These are phyloP conservation scores for Acacia crassicarpa DNA, from an alignment of 306 rosid species.

Conservation along the genomic window DNA sequence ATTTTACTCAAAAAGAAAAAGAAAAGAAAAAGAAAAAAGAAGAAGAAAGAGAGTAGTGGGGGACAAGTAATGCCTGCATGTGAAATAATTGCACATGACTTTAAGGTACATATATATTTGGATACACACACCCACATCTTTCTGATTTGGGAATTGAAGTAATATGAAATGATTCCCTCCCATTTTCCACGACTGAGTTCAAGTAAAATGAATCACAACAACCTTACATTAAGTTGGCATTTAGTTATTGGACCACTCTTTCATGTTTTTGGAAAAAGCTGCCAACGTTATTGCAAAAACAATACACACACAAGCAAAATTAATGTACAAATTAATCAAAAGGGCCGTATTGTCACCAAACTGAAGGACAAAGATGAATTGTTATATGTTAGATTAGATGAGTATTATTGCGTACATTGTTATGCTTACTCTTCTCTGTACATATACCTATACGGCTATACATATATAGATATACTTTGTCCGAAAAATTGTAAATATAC, in stretches of 20 bases:
- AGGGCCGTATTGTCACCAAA: slow-evolving; percentile 17
- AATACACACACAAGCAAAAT: background rate
- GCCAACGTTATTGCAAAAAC: no score
- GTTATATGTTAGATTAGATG: background rate
- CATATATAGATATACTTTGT: no score
- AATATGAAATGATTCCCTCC: background rate
- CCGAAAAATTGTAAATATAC: no score
- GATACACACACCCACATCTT: background rate
- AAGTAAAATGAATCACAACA: background rate
- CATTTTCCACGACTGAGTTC: background rate
- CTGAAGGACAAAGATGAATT: background rate
- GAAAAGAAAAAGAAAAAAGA: no score
- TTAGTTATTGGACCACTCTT: background rate
- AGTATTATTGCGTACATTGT: slow-evolving; percentile 22
- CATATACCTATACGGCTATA: background rate
- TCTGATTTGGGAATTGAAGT: background rate
- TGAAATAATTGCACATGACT: no score
- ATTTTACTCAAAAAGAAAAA: no score
- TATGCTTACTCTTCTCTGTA: background rate
- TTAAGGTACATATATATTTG: no score
- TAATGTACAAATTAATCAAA: background rate
- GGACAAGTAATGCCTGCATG: no score
- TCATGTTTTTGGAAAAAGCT: background rate
- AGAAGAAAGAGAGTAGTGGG: background rate
- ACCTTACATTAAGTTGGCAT: background rate